phyloP scores from a whole-genome alignment of 805 yeast species.

The Metschnikowia rubicola region DNA sequence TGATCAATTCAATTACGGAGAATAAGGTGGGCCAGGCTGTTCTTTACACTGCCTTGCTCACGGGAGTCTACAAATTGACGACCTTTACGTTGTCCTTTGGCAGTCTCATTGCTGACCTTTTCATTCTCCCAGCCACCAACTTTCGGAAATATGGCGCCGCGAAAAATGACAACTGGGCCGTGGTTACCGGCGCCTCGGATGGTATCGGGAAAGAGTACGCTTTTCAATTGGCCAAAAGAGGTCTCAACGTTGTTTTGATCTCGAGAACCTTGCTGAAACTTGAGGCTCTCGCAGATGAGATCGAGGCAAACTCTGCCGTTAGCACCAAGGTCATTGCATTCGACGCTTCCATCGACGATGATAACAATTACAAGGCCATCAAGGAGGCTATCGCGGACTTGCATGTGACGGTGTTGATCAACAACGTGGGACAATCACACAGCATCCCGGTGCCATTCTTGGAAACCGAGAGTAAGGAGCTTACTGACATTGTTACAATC shows the following conservation, averaged over 20 bases:
- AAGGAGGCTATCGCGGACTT: slow-evolving; percentile 44
- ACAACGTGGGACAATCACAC: slow-evolving; percentile 94
- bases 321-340: slow-evolving; percentile 66
- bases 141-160: slow-evolving; percentile 71
- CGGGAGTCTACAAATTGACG: slow-evolving; percentile 63
- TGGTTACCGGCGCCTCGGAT: slow-evolving; percentile 95
- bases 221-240: slow-evolving; percentile 76
- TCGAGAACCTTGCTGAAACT: slow-evolving; percentile 83
- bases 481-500: slow-evolving; percentile 76
- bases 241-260: slow-evolving; percentile 78
- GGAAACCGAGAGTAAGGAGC: slow-evolving; percentile 72
- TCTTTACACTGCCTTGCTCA: slow-evolving; percentile 39
- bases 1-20: slow-evolving; percentile 8
- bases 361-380: slow-evolving; percentile 54
- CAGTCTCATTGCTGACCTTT: slow-evolving; percentile 58
- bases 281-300: slow-evolving; percentile 58
- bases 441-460: slow-evolving; percentile 90
- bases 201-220: slow-evolving; percentile 96
- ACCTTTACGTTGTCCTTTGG: slow-evolving; percentile 45
- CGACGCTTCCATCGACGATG: slow-evolving; percentile 68
- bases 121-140: slow-evolving; percentile 57
- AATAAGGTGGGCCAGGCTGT: slow-evolving; percentile 18
- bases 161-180: slow-evolving; percentile 75
- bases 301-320: slow-evolving; percentile 56
- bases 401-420: slow-evolving; percentile 72